Evolutionary conservation across 2,329 filamentous ascomycete species (phyloP).

Genomic region (Herpotrichia juniperi): DNA sequence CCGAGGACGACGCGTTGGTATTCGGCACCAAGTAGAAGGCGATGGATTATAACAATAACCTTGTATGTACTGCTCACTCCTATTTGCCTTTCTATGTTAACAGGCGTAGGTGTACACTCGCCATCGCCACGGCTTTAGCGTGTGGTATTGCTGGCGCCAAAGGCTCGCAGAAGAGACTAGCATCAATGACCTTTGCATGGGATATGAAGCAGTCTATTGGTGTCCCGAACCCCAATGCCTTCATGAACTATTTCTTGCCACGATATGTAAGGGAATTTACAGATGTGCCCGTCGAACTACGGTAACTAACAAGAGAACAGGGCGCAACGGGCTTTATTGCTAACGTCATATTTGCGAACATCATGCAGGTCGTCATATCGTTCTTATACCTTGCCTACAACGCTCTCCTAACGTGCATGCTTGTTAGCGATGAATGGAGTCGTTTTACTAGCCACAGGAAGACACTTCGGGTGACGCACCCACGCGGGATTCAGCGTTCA

Average conservation of each 20-base stretch:
- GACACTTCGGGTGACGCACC: background rate
- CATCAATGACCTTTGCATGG: no score
- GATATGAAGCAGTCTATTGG: background rate
- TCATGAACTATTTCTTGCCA: background rate
- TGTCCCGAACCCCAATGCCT: background rate
- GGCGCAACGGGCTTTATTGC: background rate
- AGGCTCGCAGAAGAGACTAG: no score
- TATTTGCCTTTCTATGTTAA: background rate
- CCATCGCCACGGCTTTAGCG: no score
- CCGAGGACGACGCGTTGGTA: background rate
- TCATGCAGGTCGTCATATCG: conserved; percentile 52
- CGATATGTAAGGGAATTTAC: background rate
- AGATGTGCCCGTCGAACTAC: background rate
- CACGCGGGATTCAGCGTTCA: background rate
- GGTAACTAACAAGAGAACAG: background rate
- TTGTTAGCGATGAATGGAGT: conserved; percentile 54
- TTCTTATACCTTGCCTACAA: conserved; percentile 54
- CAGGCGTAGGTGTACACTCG: no score
- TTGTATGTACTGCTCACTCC: background rate
- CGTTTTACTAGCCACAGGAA: conserved; percentile 28
- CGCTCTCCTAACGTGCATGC: conserved; percentile 53
- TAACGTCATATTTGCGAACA: conserved; percentile 44
- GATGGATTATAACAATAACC: background rate
- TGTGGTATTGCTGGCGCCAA: no score
- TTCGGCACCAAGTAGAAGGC: background rate